These are phyloP conservation scores for Mycogone perniciosa DNA, from an alignment of 2,329 filamentous ascomycete species.

Conservation along the genomic window DNA sequence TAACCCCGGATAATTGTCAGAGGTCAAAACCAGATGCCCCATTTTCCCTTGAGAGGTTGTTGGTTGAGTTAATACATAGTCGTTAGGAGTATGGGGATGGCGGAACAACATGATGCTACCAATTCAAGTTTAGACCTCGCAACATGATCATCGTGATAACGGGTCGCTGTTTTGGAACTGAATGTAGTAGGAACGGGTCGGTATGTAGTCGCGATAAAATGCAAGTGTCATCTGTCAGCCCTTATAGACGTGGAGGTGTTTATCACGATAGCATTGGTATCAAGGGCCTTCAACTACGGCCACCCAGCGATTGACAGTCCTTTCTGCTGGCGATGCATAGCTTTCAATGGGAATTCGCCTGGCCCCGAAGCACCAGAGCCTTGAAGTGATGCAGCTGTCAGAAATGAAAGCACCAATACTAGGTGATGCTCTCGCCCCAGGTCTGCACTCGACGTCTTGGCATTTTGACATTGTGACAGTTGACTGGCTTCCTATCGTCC, in stretches of 20 bases:
- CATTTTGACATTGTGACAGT: not conserved
- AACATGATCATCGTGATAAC: too few species aligned
- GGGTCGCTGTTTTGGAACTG: too few species aligned
- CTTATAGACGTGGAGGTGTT: too few species aligned
- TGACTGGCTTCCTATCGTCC: not conserved
- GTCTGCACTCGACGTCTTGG: not conserved
- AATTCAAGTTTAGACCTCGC: too few species aligned
- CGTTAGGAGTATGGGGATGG: too few species aligned
- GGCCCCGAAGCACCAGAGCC: not conserved
- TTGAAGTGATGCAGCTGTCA: conserved; percentile 1
- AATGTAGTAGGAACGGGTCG: too few species aligned
- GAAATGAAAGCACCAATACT: conserved; percentile 1
- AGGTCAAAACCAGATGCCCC: not conserved
- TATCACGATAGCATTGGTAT: not conserved
- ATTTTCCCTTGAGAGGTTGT: not conserved
- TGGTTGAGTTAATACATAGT: not conserved
- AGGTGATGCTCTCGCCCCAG: conserved; percentile 8
- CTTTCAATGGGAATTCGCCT: not conserved
- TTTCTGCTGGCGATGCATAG: not conserved
- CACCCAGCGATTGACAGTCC: not conserved
- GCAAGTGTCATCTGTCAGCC: too few species aligned
- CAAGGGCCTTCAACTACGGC: not conserved
- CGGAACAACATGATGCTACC: not conserved
- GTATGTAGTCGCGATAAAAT: too few species aligned
- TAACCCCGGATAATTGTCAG: conserved; percentile 2